Conservation (phyloP, 345 rosid species). For the Syzygium jambos region DNA sequence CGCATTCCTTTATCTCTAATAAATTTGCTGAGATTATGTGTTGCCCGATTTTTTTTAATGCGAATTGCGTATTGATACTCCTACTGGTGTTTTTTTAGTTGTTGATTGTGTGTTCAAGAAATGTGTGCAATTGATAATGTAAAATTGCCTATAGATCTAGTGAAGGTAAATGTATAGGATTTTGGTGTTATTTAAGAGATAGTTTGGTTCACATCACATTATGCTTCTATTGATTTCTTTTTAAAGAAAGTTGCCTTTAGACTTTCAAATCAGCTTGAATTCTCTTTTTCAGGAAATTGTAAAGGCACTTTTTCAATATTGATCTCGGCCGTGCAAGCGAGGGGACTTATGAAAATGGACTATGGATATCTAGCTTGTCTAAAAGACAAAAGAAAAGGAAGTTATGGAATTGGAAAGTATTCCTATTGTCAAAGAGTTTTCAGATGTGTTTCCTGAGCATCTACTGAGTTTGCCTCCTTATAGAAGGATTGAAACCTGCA, state of each 20-base stretch:
- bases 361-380: neutral
- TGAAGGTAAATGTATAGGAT: neutral
- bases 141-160: neutral
- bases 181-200: neutral
- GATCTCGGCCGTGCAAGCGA: rapidly evolving
- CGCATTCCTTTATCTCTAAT: neutral
- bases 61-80: no score
- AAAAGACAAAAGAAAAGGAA: neutral
- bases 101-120: neutral
- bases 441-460: neutral
- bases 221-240: neutral
- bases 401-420: neutral
- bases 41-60: neutral
- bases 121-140: neutral
- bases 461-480: neutral
- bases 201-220: neutral
- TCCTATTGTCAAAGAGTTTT: neutral
- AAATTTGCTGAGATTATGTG: neutral
- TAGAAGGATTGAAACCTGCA: neutral
- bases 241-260: neutral
- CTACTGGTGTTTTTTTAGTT: neutral
- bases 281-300: neutral
- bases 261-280: neutral
- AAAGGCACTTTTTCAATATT: neutral
- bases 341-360: neutral